Evolutionary conservation across 106 monocot genomes (phyloP), one percentile per base, ranked within the genome.

Genomic region (Iris macrosiphon): DNA sequence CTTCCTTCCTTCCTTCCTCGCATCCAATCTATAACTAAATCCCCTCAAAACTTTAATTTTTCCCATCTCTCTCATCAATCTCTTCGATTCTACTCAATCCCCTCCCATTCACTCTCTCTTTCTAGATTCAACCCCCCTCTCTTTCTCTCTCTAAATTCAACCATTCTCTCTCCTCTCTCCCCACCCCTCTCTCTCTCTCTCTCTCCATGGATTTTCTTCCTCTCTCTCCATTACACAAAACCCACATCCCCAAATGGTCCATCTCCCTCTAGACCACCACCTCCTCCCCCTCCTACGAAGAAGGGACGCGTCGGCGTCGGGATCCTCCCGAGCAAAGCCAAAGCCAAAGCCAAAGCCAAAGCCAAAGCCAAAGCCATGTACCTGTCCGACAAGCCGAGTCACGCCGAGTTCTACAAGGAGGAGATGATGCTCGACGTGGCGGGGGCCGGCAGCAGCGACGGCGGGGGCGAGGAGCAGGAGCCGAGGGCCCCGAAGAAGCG

Each of bases 301-400:
- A 11, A 32, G 52, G 45, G 73, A 59, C 8, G 65, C 44, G 10
- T 60, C 42, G 6, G 52, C 22, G 31, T 31, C 3, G 37, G 30
- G n/a, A n/a, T n/a, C n/a, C n/a, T n/a, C n/a, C n/a, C 25, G 53
- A 31, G n/a, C 3, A 18, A 37, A 23, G 12, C 24, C 30, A 57
- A 16, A 1, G 17, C 1, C 16, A 51, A 15, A 6, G n/a, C 13
- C 18, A 17, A 48, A 9, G 25, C 51, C 3, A 51, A 7, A 48
- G 45, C n/a, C 16, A 14, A n/a, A 39, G 35, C 19, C 7, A 41
- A 28, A 15, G 49, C 61, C 23, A 73, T 85, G 82, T 85, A 81
- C 75, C 70, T 85, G 35, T 40, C 81, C 19, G 81, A 85, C 32
- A 91, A 85, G 70, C 73, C 78, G 12, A 75, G 71, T 2, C 49